phyloP scores from a whole-genome alignment of 179 eudicot genomes.

The Dionaea muscipula region DNA sequence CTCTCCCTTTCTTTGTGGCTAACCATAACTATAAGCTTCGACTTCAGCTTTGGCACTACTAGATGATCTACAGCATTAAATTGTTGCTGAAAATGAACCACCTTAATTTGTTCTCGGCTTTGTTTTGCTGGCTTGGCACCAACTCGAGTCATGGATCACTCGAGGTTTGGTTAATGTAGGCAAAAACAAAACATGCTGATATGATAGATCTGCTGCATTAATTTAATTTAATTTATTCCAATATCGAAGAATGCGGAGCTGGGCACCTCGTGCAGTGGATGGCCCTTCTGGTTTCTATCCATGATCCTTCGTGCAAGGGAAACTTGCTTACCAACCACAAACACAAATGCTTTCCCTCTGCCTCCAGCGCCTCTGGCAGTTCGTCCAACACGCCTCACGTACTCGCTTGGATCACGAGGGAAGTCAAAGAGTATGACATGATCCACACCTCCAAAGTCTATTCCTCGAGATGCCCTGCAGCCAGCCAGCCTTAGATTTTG shows the following conservation, averaged over 20 bases:
- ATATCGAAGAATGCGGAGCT: conserved; percentile 21
- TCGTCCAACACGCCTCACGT: conserved; percentile 91
- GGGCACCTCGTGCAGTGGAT: conserved; percentile 94
- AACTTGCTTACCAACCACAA: conserved; percentile 93
- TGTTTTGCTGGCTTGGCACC: too few species aligned
- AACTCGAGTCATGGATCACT: too few species aligned
- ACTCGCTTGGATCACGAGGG: conserved; percentile 96
- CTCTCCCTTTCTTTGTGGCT: too few species aligned
- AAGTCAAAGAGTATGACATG: conserved; percentile 84
- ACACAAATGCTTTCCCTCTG: conserved; percentile 67
- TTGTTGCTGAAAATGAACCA: too few species aligned
- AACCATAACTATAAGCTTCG: too few species aligned
- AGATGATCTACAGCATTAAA: too few species aligned
- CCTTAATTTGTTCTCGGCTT: too few species aligned
- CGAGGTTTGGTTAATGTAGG: too few species aligned
- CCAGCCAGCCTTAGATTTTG: too few species aligned
- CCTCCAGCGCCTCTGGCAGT: conserved; percentile 95
- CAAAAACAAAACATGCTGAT: too few species aligned
- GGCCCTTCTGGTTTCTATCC: conserved; percentile 87
- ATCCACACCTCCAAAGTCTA: conserved; percentile 70
- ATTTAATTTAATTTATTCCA: background rate
- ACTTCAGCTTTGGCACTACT: too few species aligned
- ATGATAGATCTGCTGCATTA: too few species aligned
- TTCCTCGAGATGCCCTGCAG: conserved; percentile 94
- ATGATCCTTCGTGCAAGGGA: conserved; percentile 75